Evolutionary conservation across 495 filamentous ascomycete genomes (phyloP).

Genomic region (Paragyromitra xinjiangensis): DNA sequence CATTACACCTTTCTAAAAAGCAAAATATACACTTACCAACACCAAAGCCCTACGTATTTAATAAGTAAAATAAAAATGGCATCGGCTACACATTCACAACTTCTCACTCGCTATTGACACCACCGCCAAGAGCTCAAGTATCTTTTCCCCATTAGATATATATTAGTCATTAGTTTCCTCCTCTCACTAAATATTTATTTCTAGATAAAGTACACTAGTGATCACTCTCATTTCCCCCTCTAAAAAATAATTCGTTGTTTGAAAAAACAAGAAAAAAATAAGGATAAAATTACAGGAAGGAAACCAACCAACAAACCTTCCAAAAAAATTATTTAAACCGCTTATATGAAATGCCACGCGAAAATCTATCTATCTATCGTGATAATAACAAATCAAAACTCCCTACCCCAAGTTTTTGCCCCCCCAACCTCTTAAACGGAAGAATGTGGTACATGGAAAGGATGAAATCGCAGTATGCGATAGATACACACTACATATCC

Average conservation of each 20-base stretch:
- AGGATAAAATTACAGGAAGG: slow-evolving; percentile 30
- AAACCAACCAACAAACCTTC: slow-evolving; percentile 8
- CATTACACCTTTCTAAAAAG: too few species aligned
- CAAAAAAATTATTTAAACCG: slow-evolving; percentile 10
- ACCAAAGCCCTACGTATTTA: too few species aligned
- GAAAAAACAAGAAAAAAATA: not conserved
- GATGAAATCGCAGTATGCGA: not conserved
- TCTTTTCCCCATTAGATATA: not conserved
- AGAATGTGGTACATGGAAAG: slow-evolving; percentile 8
- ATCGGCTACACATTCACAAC: not conserved
- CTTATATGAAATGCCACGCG: slow-evolving; percentile 32
- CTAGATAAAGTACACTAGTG: not conserved
- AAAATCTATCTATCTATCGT: slow-evolving; percentile 45
- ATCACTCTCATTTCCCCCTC: not conserved
- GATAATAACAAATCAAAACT: slow-evolving; percentile 24
- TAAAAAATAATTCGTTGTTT: slow-evolving; percentile 2
- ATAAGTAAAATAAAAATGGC: too few species aligned
- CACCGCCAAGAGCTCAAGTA: too few species aligned
- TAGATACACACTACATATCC: not conserved
- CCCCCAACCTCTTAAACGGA: not conserved
- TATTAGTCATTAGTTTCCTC: not conserved
- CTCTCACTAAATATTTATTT: not conserved
- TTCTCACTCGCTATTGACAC: not conserved
- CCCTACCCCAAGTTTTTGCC: not conserved
- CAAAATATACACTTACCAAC: too few species aligned